Base-by-base conservation (phyloP, 2,329 filamentous ascomycete species). In the Colletotrichum phormii region DNA sequence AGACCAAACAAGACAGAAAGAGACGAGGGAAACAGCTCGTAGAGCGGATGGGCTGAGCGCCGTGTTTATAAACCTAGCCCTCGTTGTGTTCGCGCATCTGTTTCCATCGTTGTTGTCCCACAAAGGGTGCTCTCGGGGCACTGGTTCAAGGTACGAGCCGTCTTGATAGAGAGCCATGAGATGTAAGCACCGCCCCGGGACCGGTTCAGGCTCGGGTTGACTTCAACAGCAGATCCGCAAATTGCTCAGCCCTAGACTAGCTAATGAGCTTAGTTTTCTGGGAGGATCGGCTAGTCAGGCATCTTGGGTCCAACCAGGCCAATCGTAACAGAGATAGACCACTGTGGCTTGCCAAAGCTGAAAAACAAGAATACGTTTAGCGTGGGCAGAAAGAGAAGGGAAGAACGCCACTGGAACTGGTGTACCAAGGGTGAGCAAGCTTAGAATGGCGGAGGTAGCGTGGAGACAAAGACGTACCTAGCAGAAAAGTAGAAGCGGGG, bases 321-420 rank as follows among this genome's bases (percentile, higher is more conserved):
- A 81, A 78, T 78, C 69, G 67, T 63, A 49, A 64, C 26, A 35
- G 49, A 64, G 72, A 60, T 49, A 55, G 61, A 67, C 60, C 29
- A 75, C 46, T 73, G 76, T 80, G 78, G 77, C 77, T 80, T 82
- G 79, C 81, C 81, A 77, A 75, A 83, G 82, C 81, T 83, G 82
- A 83, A 78, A 76, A 76, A 33, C 35, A 29, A 61, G 69, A 74
- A 55, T 29, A 8, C 33, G 24, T 42, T 67, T 73, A 63, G 57
- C 42, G 67, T n/a, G 31, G 58, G 53, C 37, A 42, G 33, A 53
- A 69, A 59, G 26, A 37, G 62, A 33, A 62, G 42, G 42, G 58
- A 12, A n/a, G 35, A 51, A 66, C 59, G 51, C 59, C 61, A 58
- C 57, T 11, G 24, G 42, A 8, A 13, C 46, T 42, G 11, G 42